Percentiles rank a stretch among this genome's conserved stretches.
phyloP scores from a whole-genome alignment of 331 rosid genomes.

The Malus hybrid region DNA sequence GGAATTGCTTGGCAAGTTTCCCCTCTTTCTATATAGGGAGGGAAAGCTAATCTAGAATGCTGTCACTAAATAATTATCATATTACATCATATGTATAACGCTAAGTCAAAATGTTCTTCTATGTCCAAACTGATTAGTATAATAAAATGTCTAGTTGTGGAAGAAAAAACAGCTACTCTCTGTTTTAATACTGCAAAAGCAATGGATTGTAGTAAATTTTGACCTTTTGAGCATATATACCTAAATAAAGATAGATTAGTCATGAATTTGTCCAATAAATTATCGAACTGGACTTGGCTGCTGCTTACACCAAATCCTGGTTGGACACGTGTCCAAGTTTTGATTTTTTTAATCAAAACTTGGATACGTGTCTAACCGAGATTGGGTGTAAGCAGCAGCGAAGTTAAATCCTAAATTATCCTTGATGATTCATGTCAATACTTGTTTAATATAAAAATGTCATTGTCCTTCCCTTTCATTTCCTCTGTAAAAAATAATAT shows the following conservation, averaged over 20 bases:
- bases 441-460: background rate
- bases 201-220: slow-evolving; percentile 4
- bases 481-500: slow-evolving; percentile 2
- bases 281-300: too few relatives aligned
- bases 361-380: too few relatives aligned
- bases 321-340: too few relatives aligned
- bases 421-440: background rate
- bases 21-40: background rate
- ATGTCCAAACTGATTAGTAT: slow-evolving; percentile 1
- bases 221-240: background rate
- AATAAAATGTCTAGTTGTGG: background rate
- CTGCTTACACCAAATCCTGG: too few relatives aligned
- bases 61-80: background rate
- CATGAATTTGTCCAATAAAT: slow-evolving; percentile 7
- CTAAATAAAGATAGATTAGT: background rate
- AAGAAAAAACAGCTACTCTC: slow-evolving; percentile 2
- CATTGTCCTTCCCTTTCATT: slow-evolving; percentile 7
- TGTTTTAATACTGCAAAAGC: background rate
- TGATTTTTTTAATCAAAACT: too few relatives aligned
- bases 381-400: too few relatives aligned
- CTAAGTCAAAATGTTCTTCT: slow-evolving; percentile 6
- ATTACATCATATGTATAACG: background rate
- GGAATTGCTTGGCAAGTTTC: background rate
- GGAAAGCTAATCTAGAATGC: background rate
- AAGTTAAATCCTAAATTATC: background rate